A percentile compares a stretch with the other conserved stretches of the same genome.
These are phyloP conservation scores for Podila minutissima DNA, from an alignment of 192 early-diverging fungal genomes.

Conservation along the genomic window DNA sequence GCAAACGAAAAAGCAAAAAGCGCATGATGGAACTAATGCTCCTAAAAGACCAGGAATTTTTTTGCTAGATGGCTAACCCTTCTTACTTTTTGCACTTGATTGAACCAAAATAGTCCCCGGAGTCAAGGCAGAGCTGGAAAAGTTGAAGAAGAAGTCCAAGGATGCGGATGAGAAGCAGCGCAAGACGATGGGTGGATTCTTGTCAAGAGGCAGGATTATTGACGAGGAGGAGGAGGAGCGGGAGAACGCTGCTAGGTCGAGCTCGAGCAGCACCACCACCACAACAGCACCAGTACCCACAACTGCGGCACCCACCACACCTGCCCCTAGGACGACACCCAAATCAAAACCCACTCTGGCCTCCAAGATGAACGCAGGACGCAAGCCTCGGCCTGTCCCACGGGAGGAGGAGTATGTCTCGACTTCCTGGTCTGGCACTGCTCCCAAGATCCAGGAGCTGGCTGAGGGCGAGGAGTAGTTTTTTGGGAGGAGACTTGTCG, in stretches of 20 bases:
- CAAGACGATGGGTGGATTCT: constrained; percentile 51
- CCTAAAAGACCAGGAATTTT: too few species aligned
- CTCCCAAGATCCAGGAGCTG: constrained; percentile 46
- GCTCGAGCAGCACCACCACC: background rate
- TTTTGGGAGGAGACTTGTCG: too few species aligned
- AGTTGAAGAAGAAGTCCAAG: constrained; percentile 44
- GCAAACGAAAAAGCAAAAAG: background rate
- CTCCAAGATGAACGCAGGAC: constrained; percentile 11
- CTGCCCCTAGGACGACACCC: constrained; percentile 9
- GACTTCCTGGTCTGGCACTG: constrained; percentile 38
- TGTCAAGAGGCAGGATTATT: constrained; percentile 46
- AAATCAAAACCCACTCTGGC: constrained; percentile 40
- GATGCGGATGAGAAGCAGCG: constrained; percentile 52
- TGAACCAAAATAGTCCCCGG: constrained; percentile 30
- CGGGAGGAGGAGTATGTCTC: constrained; percentile 31
- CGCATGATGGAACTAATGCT: too few species aligned
- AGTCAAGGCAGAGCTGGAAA: constrained; percentile 48
- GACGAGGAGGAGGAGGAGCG: constrained; percentile 35
- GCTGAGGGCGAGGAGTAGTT: constrained; percentile 42
- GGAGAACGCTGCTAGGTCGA: background rate
- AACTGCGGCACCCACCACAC: background rate
- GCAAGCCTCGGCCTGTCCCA: constrained; percentile 12
- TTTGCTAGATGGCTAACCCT: too few species aligned
- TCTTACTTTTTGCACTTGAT: too few species aligned
- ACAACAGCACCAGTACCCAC: background rate